These are phyloP conservation scores for Aspergillus baeticus DNA, from an alignment of 495 filamentous ascomycete genomes.

Conservation along the genomic window DNA sequence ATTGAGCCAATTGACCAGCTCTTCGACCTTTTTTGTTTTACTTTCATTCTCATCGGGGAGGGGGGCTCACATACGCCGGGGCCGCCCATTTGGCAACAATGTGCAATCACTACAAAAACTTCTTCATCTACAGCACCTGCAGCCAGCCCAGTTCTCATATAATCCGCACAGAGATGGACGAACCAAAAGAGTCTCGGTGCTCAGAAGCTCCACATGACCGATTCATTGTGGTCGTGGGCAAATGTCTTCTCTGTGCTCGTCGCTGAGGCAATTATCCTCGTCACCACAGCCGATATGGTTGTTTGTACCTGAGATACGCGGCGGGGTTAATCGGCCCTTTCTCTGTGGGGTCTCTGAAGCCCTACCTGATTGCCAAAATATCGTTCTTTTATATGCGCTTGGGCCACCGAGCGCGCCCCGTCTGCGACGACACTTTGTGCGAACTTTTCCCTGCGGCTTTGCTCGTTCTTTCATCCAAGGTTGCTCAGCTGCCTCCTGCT, in stretches of 20 bases:
- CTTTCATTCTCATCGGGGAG: not conserved
- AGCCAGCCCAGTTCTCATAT: constrained; percentile 66
- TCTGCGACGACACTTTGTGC: no score
- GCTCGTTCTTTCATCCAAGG: not conserved
- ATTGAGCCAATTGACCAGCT: not conserved
- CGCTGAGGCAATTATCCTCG: constrained; percentile 3
- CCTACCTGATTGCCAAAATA: not conserved
- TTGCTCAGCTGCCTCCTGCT: not conserved
- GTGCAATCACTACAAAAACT: constrained; percentile 78
- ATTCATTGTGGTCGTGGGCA: constrained; percentile 66
- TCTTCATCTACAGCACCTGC: constrained; percentile 73
- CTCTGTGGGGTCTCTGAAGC: not conserved
- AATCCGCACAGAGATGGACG: constrained; percentile 64
- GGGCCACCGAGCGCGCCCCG: no score
- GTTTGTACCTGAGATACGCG: not conserved
- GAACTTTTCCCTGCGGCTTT: not conserved
- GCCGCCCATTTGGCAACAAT: constrained; percentile 45
- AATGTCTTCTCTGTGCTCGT: constrained; percentile 57
- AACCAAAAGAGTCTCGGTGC: constrained; percentile 58
- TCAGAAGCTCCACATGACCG: constrained; percentile 70
- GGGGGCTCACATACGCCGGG: not conserved
- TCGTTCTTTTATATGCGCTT: not conserved
- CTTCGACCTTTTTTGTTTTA: not conserved
- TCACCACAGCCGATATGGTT: not conserved
- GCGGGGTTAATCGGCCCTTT: not conserved